Base-by-base conservation (phyloP, 202 grass and related monocot genomes). In the Tripidium arundinaceum region DNA sequence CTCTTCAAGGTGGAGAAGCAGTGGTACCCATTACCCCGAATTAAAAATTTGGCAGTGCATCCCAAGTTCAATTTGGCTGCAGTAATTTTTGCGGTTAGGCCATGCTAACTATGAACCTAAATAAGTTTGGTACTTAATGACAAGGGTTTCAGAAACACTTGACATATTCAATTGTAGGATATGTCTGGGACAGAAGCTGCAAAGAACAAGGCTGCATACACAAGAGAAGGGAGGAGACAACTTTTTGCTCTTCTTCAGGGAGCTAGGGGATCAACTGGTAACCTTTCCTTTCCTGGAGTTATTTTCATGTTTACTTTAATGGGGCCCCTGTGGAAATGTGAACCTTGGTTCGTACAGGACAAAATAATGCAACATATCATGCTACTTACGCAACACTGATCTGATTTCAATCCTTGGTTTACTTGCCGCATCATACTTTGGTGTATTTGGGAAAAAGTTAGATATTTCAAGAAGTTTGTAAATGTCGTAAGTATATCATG, bases 181-280 rank as follows among this genome's bases (percentile, higher is more conserved):
- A 88, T 93, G 84, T 85, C 88, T 21, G 87, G 87, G 68, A 86
- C 81, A 78, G 88, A 95, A 81, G 81, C 83, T 83, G 80, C 90
- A 61, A 99, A 95, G 86, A 99, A 99, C 42, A 95, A 86, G 83
- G 88, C 90, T 83, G 88, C 92, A 69, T 99, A 95, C 85, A 99
- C 96, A 87, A 93, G 90, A 73, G 92, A 99, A 70, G 96, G 96
- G 68, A 89, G 96, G 71, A 99, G 91, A 63, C 96, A 99, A 64
- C 86, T 95, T 81, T 99, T 99, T 91, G 88, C 96, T 50, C 88
- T 99, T 86, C 90, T 99, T 72, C 92, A 99, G 85, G 90, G 96
- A 87, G 96, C 96, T 68, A 99, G 92, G 77, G 96, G 92, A 74
- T 99, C 96, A 64, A 99, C 90, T 65, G 92, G 96, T 95, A 92